Conservation (phyloP, 2,329 filamentous ascomycete species). For the Parastagonospora avenae region DNA sequence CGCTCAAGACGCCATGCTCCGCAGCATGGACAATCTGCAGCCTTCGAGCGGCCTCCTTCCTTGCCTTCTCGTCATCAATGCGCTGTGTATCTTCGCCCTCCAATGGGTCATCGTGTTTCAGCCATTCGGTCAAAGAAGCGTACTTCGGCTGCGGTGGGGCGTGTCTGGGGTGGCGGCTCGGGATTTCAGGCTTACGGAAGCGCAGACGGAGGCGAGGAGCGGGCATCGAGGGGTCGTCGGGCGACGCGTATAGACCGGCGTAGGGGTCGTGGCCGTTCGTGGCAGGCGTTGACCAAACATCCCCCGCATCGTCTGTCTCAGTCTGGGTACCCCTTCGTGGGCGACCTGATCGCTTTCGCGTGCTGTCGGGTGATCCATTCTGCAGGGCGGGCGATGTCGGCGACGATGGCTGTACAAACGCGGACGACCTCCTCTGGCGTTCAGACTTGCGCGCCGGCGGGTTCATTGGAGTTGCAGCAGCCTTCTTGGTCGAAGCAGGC, state of each 20-base stretch:
- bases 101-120: slow-evolving; percentile 57
- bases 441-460: slow-evolving; percentile 42
- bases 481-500: slow-evolving; percentile 27
- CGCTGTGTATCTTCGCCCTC: slow-evolving; percentile 49
- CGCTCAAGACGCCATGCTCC: slow-evolving; percentile 75
- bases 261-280: slow-evolving; percentile 26
- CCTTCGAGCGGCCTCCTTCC: slow-evolving; percentile 71
- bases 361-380: slow-evolving; percentile 21
- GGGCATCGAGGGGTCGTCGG: slow-evolving; percentile 23
- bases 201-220: slow-evolving; percentile 53
- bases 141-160: slow-evolving; percentile 53
- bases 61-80: slow-evolving; percentile 37
- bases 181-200: slow-evolving; percentile 57
- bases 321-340: slow-evolving; percentile 25
- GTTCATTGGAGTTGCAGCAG: slow-evolving; percentile 19
- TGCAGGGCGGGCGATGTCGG: slow-evolving; percentile 22
- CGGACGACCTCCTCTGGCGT: slow-evolving; percentile 33
- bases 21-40: slow-evolving; percentile 73
- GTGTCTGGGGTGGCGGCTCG: slow-evolving; percentile 59
- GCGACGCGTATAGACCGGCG: slow-evolving; percentile 25
- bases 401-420: slow-evolving; percentile 18
- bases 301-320: slow-evolving; percentile 16
- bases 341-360: slow-evolving; percentile 29
- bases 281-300: slow-evolving; percentile 12
- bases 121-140: slow-evolving; percentile 68